phyloP scores from a whole-genome alignment of 164 flowering plant species.

The Protea cynaroides region DNA sequence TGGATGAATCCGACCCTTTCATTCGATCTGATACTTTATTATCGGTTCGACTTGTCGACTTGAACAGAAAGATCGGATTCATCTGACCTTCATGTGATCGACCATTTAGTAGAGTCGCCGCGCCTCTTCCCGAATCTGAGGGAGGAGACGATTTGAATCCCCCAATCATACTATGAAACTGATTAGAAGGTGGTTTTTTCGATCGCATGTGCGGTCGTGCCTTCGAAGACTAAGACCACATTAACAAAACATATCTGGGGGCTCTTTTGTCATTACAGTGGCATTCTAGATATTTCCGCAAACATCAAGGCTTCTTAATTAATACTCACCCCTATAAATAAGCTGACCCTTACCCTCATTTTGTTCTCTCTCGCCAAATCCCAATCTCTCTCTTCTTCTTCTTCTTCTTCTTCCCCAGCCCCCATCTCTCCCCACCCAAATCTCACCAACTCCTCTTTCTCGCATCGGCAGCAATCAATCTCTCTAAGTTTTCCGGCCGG shows the following conservation, averaged over 20 bases:
- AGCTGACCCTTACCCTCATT: not conserved
- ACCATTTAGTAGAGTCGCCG: too few relatives aligned
- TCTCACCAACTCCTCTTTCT: not conserved
- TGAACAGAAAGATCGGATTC: too few relatives aligned
- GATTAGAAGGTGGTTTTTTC: too few relatives aligned
- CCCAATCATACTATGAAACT: too few relatives aligned
- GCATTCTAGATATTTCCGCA: constrained; percentile 7
- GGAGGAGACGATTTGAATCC: too few relatives aligned
- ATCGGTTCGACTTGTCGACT: too few relatives aligned
- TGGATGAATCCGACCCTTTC: too few relatives aligned
- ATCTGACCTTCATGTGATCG: too few relatives aligned
- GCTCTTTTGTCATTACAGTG: not conserved
- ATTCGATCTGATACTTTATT: too few relatives aligned
- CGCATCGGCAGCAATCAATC: not conserved
- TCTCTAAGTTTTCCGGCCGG: not conserved
- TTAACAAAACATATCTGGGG: not conserved
- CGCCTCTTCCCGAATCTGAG: too few relatives aligned
- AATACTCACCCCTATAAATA: not conserved
- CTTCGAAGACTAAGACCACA: too few relatives aligned
- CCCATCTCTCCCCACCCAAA: not conserved
- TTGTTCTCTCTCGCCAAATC: not conserved
- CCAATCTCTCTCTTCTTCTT: not conserved
- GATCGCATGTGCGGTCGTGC: too few relatives aligned
- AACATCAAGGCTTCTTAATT: not conserved
- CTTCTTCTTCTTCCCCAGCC: not conserved